These are phyloP conservation scores for Polytrichum commune DNA, from an alignment of 225 moss, liverwort and hornwort genomes.

Conservation along the genomic window DNA sequence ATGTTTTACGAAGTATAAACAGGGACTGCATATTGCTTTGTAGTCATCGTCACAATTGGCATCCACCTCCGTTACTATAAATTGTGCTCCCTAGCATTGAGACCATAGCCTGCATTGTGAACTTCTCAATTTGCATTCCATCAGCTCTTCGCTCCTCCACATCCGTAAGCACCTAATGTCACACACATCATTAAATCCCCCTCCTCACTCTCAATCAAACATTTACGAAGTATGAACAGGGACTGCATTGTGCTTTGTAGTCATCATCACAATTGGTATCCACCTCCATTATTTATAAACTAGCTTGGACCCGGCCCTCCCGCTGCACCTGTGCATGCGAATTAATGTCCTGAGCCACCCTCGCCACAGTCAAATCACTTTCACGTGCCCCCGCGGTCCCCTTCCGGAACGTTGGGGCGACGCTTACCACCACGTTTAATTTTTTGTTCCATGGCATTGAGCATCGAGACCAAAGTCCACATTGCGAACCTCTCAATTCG, in stretches of 20 bases:
- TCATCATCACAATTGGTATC: neutral
- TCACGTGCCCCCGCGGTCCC: too few relatives aligned
- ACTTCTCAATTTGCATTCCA: neutral
- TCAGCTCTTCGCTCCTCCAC: conserved; percentile 24
- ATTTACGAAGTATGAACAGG: neutral
- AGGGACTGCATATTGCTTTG: neutral
- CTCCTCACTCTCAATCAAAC: neutral
- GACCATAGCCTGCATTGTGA: too few relatives aligned
- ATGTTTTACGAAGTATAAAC: neutral
- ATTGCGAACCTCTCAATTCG: too few relatives aligned
- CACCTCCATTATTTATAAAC: neutral
- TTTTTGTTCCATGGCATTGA: too few relatives aligned
- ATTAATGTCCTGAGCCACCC: too few relatives aligned
- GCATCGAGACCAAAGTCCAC: too few relatives aligned
- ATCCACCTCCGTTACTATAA: neutral
- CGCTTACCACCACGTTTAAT: too few relatives aligned
- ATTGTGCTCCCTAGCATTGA: too few relatives aligned
- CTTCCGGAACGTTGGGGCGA: too few relatives aligned
- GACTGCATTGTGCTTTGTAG: neutral
- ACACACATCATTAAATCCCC: neutral
- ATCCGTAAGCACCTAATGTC: conserved; percentile 25
- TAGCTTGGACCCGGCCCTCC: too few relatives aligned
- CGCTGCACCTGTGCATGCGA: too few relatives aligned
- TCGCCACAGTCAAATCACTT: too few relatives aligned
- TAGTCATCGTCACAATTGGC: neutral